phyloP scores from a whole-genome alignment of 2,329 filamentous ascomycete genomes.

The Epichloe festucae region DNA sequence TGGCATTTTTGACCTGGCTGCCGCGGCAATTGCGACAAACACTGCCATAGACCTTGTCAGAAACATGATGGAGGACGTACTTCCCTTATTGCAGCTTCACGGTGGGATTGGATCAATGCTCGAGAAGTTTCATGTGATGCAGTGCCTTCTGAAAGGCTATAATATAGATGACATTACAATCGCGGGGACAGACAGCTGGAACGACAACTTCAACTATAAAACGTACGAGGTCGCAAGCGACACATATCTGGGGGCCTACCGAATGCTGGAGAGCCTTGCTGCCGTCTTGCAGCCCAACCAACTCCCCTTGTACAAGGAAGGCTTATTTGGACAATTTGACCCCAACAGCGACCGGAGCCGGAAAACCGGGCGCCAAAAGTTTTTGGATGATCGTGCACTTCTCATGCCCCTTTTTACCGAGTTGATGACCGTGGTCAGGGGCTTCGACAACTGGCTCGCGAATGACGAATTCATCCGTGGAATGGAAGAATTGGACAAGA shows the following conservation, averaged over 20 bases:
- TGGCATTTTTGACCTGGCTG: constrained; percentile 16
- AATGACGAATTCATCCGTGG: constrained; percentile 26
- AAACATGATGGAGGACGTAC: constrained; percentile 18
- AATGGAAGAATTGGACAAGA: constrained; percentile 19
- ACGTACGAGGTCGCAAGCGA: not conserved
- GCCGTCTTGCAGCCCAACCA: constrained; percentile 4
- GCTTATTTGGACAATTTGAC: constrained; percentile 14
- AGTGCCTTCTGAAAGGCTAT: not conserved
- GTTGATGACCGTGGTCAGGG: constrained; percentile 11
- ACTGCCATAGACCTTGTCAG: constrained; percentile 22
- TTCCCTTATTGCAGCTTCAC: constrained; percentile 13
- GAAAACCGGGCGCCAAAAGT: constrained; percentile 19
- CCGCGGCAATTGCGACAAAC: constrained; percentile 24
- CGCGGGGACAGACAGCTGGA: not conserved
- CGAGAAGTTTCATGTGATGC: constrained; percentile 4
- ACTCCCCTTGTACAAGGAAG: constrained; percentile 14
- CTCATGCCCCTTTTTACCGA: constrained; percentile 22
- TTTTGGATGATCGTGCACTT: constrained; percentile 21
- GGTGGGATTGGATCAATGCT: constrained; percentile 13
- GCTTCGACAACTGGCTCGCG: constrained; percentile 9
- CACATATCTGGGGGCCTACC: not conserved
- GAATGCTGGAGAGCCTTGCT: not conserved
- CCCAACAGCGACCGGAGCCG: constrained; percentile 10
- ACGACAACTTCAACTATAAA: not conserved
- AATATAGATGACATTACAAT: not conserved